These are phyloP conservation scores for Tetrahymena borealis DNA, from an alignment of 73 alveolate genomes.

Conservation along the genomic window DNA sequence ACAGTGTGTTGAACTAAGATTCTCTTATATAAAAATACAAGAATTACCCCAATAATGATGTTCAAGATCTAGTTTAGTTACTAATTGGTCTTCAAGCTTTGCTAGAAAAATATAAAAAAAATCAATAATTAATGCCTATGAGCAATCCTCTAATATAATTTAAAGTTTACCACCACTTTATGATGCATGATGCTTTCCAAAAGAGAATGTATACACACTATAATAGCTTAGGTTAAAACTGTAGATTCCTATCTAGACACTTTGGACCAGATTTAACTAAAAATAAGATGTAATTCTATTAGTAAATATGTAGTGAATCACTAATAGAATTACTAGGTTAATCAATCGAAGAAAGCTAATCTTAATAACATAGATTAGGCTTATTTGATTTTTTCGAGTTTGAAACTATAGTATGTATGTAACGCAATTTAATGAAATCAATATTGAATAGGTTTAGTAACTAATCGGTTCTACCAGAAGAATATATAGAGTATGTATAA, in stretches of 20 bases:
- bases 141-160: not conserved
- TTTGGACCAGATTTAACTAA: not conserved
- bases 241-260: not conserved
- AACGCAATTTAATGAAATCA: not conserved
- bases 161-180: not conserved
- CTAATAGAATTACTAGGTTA: not conserved
- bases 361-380: not conserved
- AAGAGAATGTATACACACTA: not conserved
- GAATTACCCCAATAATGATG: not conserved
- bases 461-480: not conserved
- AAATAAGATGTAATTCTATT: not conserved
- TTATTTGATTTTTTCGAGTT: not conserved
- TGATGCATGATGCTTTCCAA: not conserved
- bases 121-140: not conserved
- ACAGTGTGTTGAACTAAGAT: not conserved
- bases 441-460: not conserved
- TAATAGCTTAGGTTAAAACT: not conserved
- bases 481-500: not conserved
- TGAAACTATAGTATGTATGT: not conserved
- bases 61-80: not conserved
- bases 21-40: not conserved
- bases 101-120: not conserved
- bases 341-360: not conserved
- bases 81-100: not conserved
- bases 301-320: not conserved